Base-by-base conservation (phyloP, 2,329 filamentous ascomycete species). In the Leptographium wingfieldii region DNA sequence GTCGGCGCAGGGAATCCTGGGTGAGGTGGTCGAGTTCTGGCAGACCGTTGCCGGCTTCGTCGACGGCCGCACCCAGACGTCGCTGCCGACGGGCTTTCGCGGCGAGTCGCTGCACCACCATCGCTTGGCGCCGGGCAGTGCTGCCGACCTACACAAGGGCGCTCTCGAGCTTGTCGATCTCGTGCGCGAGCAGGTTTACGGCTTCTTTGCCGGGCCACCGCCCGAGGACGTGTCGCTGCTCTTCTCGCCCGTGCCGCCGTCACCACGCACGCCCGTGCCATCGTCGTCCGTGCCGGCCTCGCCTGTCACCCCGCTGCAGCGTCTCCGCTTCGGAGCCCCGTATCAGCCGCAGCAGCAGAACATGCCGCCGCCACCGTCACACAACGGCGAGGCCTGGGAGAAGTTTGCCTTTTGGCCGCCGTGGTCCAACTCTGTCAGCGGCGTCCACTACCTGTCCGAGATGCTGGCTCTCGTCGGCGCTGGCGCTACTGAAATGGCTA, bases 371-470 rank as follows among this genome's bases (percentile, higher is more conserved):
- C 85, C 86, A 1, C 90, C 88, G 0, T 89, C 90, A 0, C 88
- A 80, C 66, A 82, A 82, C 53, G 92, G 92, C 6, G 90, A 96
- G 66, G 76, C 86, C 0, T 97, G 91, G 90, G 94, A 97, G 69
- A 87, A 92, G 74, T 84, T 94, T 71, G 92, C 92, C 0, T 99
- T 97, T 72, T 97, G 92, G 92, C 92, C 92, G 4, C 94, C 92
- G 0, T 87, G 88, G 74, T 88, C 91, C 2, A 97, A 96, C 69
- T 92, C 92, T 0, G 76, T 97, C 29, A 95, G 91, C 61, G 92
- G 89, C n/a, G 89, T 92, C 1, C 84, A 95, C 70, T 96, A 95
- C 68, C 79, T 99, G 5, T 85, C 88, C 57, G 90, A 88, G 69
- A 86, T 94, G 69, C 77, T 97, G 27, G 79, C 85, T 0, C 77